phyloP scores from a whole-genome alignment of 345 rosid species.

The Mallotus nudiflorus region DNA sequence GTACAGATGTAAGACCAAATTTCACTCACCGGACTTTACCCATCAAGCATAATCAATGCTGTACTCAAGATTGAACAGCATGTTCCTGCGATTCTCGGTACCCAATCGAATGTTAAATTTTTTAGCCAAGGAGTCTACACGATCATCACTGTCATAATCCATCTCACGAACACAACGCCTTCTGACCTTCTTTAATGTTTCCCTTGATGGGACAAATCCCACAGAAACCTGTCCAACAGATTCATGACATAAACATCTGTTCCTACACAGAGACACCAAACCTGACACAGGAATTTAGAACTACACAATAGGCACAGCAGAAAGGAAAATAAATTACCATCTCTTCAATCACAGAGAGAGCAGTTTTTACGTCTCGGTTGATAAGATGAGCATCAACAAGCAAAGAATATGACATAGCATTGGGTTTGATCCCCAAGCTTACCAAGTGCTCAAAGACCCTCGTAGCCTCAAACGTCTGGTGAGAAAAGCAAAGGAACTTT shows the following conservation, averaged over 20 bases:
- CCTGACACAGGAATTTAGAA: constrained; percentile 2
- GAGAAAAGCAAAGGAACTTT: constrained; percentile 17
- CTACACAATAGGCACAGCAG: background rate
- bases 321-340: constrained; percentile 54
- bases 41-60: constrained; percentile 50
- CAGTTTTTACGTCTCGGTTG: constrained; percentile 79
- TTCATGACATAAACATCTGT: constrained; percentile 11
- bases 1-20: background rate
- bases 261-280: background rate
- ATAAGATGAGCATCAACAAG: constrained; percentile 90
- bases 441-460: constrained; percentile 80
- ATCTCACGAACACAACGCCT: constrained; percentile 83
- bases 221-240: constrained; percentile 52
- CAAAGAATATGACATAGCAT: constrained; percentile 69
- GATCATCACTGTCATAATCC: constrained; percentile 65
- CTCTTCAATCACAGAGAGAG: constrained; percentile 59
- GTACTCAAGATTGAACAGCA: constrained; percentile 70
- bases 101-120: constrained; percentile 65
- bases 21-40: constrained; percentile 21
- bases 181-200: constrained; percentile 67
- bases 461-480: constrained; percentile 79
- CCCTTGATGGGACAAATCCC: constrained; percentile 84
- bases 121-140: constrained; percentile 53
- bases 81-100: constrained; percentile 63
- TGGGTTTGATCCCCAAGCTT: constrained; percentile 78